These are phyloP conservation scores for Fraxinus dipetala DNA, from an alignment of 305 asterid genomes.

Conservation along the genomic window DNA sequence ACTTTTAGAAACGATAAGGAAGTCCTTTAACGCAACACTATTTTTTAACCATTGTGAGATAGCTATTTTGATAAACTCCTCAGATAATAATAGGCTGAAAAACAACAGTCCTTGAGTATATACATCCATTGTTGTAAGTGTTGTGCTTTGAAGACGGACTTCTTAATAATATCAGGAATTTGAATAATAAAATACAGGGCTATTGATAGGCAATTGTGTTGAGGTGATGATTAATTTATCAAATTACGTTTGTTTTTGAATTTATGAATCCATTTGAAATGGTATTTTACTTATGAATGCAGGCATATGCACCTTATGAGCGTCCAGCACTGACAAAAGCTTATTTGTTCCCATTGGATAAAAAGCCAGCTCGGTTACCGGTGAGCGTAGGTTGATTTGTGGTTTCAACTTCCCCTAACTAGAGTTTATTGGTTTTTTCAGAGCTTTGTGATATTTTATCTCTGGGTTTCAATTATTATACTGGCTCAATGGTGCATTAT, in stretches of 20 bases:
- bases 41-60: neutral
- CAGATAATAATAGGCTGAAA: neutral
- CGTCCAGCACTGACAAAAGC: conserved; percentile 96
- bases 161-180: neutral
- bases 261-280: no score
- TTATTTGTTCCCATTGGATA: conserved; percentile 78
- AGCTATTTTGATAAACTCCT: neutral
- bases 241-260: neutral
- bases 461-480: neutral
- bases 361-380: conserved; percentile 93
- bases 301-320: conserved; percentile 89
- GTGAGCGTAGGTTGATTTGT: conserved; percentile 43
- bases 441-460: neutral
- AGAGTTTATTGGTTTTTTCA: neutral
- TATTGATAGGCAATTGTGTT: neutral
- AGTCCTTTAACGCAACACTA: neutral
- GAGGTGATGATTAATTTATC: neutral
- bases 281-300: conserved; percentile 15
- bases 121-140: neutral
- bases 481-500: neutral
- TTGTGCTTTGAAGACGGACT: neutral
- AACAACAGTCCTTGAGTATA: neutral
- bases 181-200: neutral
- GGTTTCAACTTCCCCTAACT: neutral
- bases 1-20: neutral